These are phyloP conservation scores for Aspergillus indologenus DNA, from an alignment of 495 filamentous ascomycete genomes.

Conservation along the genomic window DNA sequence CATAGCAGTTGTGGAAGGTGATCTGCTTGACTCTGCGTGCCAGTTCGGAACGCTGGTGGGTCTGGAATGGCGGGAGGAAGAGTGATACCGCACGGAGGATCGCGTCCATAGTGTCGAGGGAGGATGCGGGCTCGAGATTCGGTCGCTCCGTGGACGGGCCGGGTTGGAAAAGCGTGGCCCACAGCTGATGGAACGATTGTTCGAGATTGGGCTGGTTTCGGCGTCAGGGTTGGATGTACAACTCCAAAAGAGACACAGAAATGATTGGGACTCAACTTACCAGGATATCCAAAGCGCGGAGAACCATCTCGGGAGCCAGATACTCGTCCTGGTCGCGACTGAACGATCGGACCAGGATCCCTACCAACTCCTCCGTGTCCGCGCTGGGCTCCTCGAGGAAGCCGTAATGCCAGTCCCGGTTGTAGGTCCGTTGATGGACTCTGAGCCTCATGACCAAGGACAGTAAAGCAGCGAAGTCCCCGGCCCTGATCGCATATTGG, in stretches of 20 bases:
- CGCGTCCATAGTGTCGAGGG: not conserved
- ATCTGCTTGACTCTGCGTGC: not conserved
- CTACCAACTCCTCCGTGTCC: not conserved
- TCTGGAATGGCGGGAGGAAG: not conserved
- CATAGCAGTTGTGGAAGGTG: not conserved
- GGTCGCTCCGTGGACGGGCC: not conserved
- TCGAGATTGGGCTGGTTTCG: not conserved
- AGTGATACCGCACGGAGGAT: slow-evolving; percentile 1
- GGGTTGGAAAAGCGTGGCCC: not conserved
- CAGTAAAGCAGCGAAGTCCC: not conserved
- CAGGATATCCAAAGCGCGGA: not conserved
- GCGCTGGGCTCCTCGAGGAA: not conserved
- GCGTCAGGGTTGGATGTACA: no score
- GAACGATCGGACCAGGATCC: slow-evolving; percentile 2
- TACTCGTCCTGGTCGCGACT: not conserved
- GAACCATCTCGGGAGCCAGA: not conserved
- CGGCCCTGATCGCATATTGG: not conserved
- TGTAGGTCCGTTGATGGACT: not conserved
- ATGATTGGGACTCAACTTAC: slow-evolving; percentile 1
- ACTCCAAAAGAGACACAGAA: no score
- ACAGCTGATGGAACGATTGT: slow-evolving; percentile 1
- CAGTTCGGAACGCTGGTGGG: not conserved
- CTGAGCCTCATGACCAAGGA: not conserved
- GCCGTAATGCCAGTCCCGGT: not conserved
- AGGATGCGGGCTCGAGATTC: not conserved